These are phyloP conservation scores for Phallus indusiatus DNA, from an alignment of 768 basidiomycete species.

Conservation along the genomic window DNA sequence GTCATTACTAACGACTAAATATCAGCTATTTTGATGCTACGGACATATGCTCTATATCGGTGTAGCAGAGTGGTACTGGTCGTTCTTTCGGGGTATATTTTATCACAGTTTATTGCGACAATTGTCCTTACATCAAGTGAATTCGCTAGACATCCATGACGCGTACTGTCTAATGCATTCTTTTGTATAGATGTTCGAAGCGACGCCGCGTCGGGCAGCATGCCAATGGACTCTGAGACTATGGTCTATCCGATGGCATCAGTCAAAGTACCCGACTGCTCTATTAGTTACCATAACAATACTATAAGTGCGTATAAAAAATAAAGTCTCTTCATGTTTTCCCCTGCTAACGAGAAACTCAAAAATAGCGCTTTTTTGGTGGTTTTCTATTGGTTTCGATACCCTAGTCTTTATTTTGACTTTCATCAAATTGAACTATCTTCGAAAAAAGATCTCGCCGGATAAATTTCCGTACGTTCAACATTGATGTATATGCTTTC, in stretches of 20 bases:
- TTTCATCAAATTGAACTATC: neutral
- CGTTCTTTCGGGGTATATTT: neutral
- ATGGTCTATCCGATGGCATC: neutral
- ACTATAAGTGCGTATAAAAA: neutral
- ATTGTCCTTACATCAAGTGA: neutral
- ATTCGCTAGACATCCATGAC: neutral
- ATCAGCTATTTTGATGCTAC: neutral
- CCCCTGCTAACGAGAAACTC: neutral
- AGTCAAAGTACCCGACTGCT: neutral
- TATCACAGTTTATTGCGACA: neutral
- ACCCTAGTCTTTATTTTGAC: neutral
- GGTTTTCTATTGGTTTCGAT: neutral
- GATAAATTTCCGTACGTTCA: neutral
- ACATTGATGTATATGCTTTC: neutral
- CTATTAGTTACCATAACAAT: neutral
- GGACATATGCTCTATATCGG: neutral
- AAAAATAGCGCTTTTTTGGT: neutral
- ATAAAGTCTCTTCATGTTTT: neutral
- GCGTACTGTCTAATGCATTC: neutral
- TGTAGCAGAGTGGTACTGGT: neutral
- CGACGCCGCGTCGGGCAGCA: too few species aligned
- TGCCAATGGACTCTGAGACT: too few species aligned
- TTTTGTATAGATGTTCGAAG: neutral
- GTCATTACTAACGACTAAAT: neutral
- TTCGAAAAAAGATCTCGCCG: neutral